Conservation (phyloP, 306 rosid species). For the Fagus crenata region DNA sequence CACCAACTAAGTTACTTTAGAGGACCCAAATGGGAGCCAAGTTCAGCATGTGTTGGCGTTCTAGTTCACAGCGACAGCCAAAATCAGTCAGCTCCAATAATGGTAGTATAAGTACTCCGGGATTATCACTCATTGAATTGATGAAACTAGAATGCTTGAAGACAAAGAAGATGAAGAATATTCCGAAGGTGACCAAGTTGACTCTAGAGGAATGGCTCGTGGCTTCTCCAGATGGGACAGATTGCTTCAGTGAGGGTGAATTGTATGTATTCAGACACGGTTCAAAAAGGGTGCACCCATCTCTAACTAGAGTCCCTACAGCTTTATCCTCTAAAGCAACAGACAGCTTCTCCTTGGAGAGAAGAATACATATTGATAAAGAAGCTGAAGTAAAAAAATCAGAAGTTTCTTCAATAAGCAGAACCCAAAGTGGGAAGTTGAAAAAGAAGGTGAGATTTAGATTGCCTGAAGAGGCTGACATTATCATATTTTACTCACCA, state of each 20-base stretch:
- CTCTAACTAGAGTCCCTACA: constrained; percentile 9
- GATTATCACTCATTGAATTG: constrained; percentile 10
- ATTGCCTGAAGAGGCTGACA: constrained; percentile 42
- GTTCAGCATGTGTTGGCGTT: constrained; percentile 7
- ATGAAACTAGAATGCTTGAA: constrained; percentile 22
- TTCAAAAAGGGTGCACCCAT: constrained; percentile 31
- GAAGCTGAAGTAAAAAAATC: not conserved
- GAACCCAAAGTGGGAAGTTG: constrained; percentile 29
- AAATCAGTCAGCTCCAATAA: not conserved
- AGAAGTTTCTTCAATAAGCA: not conserved
- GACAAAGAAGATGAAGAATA: constrained; percentile 4
- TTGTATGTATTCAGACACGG: constrained; percentile 9
- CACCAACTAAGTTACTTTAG: not conserved
- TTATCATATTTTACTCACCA: constrained; percentile 34
- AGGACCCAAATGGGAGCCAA: constrained; percentile 28
- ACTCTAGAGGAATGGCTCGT: constrained; percentile 30
- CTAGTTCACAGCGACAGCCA: not conserved
- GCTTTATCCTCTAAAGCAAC: constrained; percentile 19
- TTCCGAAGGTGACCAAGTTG: not conserved
- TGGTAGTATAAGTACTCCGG: not conserved
- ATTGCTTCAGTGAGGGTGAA: constrained; percentile 14
- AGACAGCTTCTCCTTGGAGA: constrained; percentile 23
- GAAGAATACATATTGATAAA: not conserved
- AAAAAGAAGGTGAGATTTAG: constrained; percentile 41
- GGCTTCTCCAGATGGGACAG: constrained; percentile 27